A percentile compares a stretch with the other conserved stretches of the same genome.
These are phyloP conservation scores for Violaceomyces palustris DNA, from an alignment of 1,284 basidiomycete genomes.

Conservation along the genomic window DNA sequence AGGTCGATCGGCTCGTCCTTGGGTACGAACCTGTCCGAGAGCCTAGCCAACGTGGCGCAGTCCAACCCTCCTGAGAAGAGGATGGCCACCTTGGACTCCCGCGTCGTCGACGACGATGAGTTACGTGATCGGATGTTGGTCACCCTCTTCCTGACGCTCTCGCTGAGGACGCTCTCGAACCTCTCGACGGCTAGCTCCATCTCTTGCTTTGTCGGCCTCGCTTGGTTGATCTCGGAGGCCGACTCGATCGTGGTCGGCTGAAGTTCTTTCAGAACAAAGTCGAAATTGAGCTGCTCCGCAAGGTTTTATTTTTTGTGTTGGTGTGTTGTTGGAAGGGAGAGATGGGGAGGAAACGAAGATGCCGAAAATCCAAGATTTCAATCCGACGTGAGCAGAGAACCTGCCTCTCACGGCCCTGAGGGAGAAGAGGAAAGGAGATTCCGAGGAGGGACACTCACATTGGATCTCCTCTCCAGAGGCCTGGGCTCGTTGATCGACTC, in stretches of 20 bases:
- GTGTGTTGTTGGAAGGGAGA: no score
- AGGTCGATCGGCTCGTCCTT: constrained; percentile 76
- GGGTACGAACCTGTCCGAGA: constrained; percentile 61
- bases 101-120: constrained; percentile 2
- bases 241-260: no score
- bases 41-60: constrained; percentile 73
- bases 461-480: constrained; percentile 1
- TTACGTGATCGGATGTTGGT: constrained; percentile 53
- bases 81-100: constrained; percentile 64
- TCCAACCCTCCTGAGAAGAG: constrained; percentile 97
- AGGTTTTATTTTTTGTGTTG: no score
- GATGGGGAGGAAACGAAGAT: no score
- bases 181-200: no score
- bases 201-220: constrained; percentile 8
- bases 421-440: no score
- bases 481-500: constrained; percentile 8
- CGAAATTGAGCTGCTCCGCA: no score
- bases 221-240: constrained; percentile 34
- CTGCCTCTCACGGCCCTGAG: no score
- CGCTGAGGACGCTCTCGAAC: constrained; percentile 53
- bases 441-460: constrained; percentile 5
- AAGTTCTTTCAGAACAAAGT: no score
- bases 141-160: constrained; percentile 55
- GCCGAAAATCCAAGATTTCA: no score
- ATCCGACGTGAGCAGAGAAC: no score